phyloP scores from a whole-genome alignment of 2,329 filamentous ascomycete species.

The Hymenotorrendiella dingleyae region DNA sequence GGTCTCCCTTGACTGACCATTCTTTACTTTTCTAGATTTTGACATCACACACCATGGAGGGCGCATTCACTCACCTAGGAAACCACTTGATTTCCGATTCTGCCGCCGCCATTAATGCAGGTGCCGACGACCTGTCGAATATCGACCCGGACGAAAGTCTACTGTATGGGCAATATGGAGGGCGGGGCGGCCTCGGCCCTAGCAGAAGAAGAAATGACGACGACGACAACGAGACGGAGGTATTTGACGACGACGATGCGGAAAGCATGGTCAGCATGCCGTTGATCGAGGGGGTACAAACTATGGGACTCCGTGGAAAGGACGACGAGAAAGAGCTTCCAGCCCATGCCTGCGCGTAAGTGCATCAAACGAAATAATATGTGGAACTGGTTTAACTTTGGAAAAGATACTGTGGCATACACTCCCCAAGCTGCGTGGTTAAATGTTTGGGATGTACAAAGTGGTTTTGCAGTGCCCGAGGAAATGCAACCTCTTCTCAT shows the following conservation, averaged over 20 bases:
- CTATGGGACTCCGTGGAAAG: conserved; percentile 49
- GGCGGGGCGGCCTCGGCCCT: conserved; percentile 44
- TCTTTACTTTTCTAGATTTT: conserved; percentile 10
- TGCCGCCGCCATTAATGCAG: conserved; percentile 80
- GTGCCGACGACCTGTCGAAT: conserved; percentile 63
- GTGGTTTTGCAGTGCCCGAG: conserved; percentile 97
- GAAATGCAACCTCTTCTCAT: conserved; percentile 93
- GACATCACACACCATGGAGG: conserved; percentile 57
- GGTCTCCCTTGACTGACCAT: conserved; percentile 6
- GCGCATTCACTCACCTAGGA: conserved; percentile 80
- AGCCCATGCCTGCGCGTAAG: conserved; percentile 91
- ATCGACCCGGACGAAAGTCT: conserved; percentile 76
- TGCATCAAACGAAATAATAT: conserved; percentile 25
- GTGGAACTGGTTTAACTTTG: conserved; percentile 21
- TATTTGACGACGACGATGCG: conserved; percentile 72
- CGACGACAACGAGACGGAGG: conserved; percentile 83
- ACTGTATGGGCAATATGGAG: conserved; percentile 64
- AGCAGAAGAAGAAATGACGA: conserved; percentile 67
- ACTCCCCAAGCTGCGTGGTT: conserved; percentile 90
- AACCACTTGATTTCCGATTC: conserved; percentile 84
- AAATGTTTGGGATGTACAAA: conserved; percentile 95
- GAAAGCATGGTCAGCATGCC: conserved; percentile 74
- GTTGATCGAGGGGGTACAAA: conserved; percentile 68
- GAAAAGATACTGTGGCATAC: conserved; percentile 86
- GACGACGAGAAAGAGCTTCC: conserved; percentile 91